A percentile compares a stretch with the other conserved stretches of the same genome.
phyloP scores from a whole-genome alignment of 805 yeast species.

The Candida dajiaensis region DNA sequence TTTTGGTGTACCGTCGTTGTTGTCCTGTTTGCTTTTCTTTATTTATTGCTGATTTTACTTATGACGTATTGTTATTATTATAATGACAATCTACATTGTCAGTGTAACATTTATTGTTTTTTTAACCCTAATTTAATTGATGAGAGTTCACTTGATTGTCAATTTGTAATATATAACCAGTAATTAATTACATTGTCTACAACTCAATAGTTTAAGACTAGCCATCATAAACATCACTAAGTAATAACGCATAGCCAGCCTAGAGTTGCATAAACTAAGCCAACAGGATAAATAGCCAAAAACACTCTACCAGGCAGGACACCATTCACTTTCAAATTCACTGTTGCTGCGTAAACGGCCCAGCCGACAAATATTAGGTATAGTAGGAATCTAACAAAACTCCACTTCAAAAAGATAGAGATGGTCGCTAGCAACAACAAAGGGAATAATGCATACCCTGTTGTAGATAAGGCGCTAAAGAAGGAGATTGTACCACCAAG shows the following conservation, averaged over 20 bases:
- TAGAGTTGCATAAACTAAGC: constrained; percentile 51
- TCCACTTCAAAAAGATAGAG: constrained; percentile 41
- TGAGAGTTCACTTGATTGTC: not conserved
- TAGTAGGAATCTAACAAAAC: constrained; percentile 42
- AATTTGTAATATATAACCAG: too few relatives aligned
- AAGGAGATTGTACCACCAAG: constrained; percentile 57
- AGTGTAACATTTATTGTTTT: not conserved
- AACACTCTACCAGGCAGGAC: constrained; percentile 56
- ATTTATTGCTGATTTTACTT: too few relatives aligned
- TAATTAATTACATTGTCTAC: too few relatives aligned
- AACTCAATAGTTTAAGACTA: too few relatives aligned
- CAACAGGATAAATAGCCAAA: constrained; percentile 62
- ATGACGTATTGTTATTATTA: too few relatives aligned
- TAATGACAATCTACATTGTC: too few relatives aligned
- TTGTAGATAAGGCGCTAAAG: constrained; percentile 61
- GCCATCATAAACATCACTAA: not conserved
- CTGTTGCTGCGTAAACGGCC: constrained; percentile 59
- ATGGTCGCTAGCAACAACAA: constrained; percentile 47
- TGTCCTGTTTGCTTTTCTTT: not conserved
- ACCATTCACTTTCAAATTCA: constrained; percentile 56
- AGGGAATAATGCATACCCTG: constrained; percentile 68
- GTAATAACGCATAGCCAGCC: constrained; percentile 66
- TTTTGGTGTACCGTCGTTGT: too few relatives aligned
- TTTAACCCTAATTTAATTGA: not conserved
- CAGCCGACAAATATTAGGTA: constrained; percentile 45